phyloP scores from a whole-genome alignment of 1,139 yeast species.

The Hansenula anomala region DNA sequence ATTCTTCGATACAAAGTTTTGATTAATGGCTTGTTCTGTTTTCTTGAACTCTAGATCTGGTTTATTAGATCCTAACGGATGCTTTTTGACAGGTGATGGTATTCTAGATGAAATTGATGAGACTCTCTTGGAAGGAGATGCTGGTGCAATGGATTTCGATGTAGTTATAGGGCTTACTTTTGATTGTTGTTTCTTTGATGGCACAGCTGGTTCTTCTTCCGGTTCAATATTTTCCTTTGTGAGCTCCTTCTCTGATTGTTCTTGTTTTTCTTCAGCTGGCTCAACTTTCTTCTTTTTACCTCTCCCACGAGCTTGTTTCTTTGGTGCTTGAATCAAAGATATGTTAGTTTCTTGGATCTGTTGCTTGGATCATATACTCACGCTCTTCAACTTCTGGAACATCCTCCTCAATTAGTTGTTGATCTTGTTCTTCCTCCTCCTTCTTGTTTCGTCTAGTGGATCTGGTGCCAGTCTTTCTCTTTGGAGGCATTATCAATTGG shows the following conservation, averaged over 20 bases:
- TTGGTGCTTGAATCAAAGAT: not conserved
- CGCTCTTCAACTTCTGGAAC: conserved; percentile 2
- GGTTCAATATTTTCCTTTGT: not conserved
- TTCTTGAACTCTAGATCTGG: conserved; percentile 8
- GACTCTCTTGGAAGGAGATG: conserved; percentile 10
- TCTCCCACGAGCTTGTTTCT: conserved; percentile 1
- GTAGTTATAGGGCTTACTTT: not conserved
- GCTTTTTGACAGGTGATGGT: conserved; percentile 6
- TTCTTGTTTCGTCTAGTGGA: conserved; percentile 8
- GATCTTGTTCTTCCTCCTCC: conserved; percentile 1
- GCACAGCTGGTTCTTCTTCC: not conserved
- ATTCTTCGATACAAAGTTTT: conserved; percentile 16
- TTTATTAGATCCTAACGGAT: conserved; percentile 1
- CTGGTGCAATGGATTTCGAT: not conserved
- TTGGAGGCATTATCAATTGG: conserved; percentile 18
- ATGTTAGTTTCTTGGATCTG: conserved; percentile 1
- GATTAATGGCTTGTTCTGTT: conserved; percentile 9
- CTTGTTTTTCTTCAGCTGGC: not conserved
- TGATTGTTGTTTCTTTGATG: not conserved
- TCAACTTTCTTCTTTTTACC: not conserved
- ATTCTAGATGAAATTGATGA: conserved; percentile 1
- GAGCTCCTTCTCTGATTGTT: not conserved
- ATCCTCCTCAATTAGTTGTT: conserved; percentile 2
- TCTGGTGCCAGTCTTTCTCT: conserved; percentile 20
- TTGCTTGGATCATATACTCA: not conserved